These are phyloP conservation scores for Trametes gibbosa DNA, from an alignment of 768 basidiomycete genomes.

Conservation along the genomic window DNA sequence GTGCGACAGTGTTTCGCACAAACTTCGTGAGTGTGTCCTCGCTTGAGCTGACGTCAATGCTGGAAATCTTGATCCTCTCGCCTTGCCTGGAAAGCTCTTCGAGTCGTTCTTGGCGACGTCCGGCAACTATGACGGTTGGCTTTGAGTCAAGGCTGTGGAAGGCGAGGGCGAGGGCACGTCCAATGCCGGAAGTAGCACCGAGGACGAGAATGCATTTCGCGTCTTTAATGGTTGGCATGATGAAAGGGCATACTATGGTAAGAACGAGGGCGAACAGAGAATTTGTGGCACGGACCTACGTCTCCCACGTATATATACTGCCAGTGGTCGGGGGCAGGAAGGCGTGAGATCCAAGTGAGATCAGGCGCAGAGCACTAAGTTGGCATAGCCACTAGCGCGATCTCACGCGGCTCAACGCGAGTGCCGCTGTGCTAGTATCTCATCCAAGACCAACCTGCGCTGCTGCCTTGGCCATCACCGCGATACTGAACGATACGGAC, in stretches of 20 bases:
- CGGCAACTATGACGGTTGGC: conserved; percentile 50
- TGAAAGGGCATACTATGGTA: neutral
- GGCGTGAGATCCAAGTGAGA: neutral
- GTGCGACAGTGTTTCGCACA: conserved; percentile 39
- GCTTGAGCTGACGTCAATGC: conserved; percentile 44
- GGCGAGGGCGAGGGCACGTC: conserved; percentile 51
- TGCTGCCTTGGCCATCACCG: too few relatives aligned
- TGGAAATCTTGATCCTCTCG: conserved; percentile 39
- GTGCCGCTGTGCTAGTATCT: too few relatives aligned
- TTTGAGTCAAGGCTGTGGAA: conserved; percentile 45
- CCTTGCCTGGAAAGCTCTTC: conserved; percentile 40
- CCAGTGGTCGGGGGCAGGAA: neutral
- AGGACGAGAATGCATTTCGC: conserved; percentile 51
- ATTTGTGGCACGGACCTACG: neutral
- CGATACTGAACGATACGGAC: too few relatives aligned
- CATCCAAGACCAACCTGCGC: too few relatives aligned
- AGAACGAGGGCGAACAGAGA: neutral
- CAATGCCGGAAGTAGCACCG: conserved; percentile 60
- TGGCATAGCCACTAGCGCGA: neutral
- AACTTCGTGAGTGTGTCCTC: conserved; percentile 38
- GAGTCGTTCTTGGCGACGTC: conserved; percentile 52
- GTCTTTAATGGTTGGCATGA: conserved; percentile 39
- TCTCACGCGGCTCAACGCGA: too few relatives aligned
- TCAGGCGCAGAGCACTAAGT: neutral
- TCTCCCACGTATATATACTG: too few relatives aligned